Conservation (phyloP, 768 basidiomycete genomes). For the Pisolithus marmoratus region DNA sequence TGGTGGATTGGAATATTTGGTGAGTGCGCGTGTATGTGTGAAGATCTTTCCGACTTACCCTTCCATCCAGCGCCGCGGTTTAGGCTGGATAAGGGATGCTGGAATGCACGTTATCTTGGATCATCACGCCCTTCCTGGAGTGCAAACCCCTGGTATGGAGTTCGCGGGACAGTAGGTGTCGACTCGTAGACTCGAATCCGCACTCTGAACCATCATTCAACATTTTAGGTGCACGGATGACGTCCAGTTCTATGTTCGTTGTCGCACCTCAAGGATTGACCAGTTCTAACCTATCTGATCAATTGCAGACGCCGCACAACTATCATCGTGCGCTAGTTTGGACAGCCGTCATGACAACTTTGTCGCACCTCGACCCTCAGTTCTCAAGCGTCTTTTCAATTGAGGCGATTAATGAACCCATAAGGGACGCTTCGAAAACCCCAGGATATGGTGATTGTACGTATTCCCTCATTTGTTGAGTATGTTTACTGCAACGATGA, state of each 20-base stretch:
- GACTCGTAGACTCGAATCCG: background rate
- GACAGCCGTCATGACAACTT: conserved; percentile 72
- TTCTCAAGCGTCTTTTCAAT: conserved; percentile 65
- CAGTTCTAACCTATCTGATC: conserved; percentile 1
- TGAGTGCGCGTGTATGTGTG: conserved; percentile 24
- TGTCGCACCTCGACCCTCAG: conserved; percentile 62
- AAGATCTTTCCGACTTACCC: background rate
- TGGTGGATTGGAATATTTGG: conserved; percentile 64
- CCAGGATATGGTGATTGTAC: conserved; percentile 67
- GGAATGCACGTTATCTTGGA: conserved; percentile 64
- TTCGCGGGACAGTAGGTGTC: conserved; percentile 60
- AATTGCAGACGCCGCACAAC: conserved; percentile 55
- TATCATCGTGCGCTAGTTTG: conserved; percentile 76
- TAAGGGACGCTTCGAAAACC: conserved; percentile 65
- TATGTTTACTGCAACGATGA: background rate
- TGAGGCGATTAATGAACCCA: conserved; percentile 74
- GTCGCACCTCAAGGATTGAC: background rate
- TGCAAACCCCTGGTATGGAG: conserved; percentile 51
- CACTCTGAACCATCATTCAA: conserved; percentile 5
- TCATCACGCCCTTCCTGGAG: conserved; percentile 70
- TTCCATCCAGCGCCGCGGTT: conserved; percentile 50
- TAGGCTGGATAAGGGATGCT: conserved; percentile 52
- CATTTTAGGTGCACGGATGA: conserved; percentile 53
- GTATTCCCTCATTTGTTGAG: conserved; percentile 14
- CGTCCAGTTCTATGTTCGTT: conserved; percentile 67